Evolutionary conservation across 1,284 basidiomycete genomes (phyloP), one percentile per base, ranked within the genome.

Genomic region (Cryptococcus maquisensis): DNA sequence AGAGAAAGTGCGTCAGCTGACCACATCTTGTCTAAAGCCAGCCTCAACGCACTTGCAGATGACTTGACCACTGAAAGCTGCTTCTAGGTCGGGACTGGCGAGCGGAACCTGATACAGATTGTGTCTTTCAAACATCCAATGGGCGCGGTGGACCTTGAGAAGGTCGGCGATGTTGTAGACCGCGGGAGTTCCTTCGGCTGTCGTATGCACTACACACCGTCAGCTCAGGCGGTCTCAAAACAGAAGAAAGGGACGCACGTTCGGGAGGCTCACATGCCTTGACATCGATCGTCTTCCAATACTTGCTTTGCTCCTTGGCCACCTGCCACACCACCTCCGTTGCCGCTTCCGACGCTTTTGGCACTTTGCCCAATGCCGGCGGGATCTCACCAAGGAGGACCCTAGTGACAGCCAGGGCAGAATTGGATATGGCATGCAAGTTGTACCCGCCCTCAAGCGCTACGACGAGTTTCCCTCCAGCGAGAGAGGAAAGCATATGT

Each of bases 401-500:
- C 52, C 84, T 81, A 0, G 88, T 84, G 21, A 98, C 95, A 0
- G 91, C 91, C 13, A 94, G 74, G 0, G 93, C 87, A 18, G 93
- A 97, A 10, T 80, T 80, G 20, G 92, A 88, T 57, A 95, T 90
- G 1, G 94, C 86, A 8, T 92, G 83, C 23, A 98, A 82, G 67
- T 94, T 93, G 77, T 99, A 99, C 0, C 96, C 96, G 18, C 96
- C 96, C 83, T 99, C 96, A 26, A 99, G 82, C 4, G 92, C 93
- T 21, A 96, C 91, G 13, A 96, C 90, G 7, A 98, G 67, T 65
- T 85, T 87, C 6, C 96, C 96, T 4, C 85, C 83, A 12, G 95
- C 94, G 9, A 98, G 80, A n/a, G 87, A 84, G 41, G 85, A 83
- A 3, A 99, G 81, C 86, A 96, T 93, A 67, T 97, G 89, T 3